Evolutionary conservation across 495 filamentous ascomycete genomes (phyloP).

Genomic region (Chaetomium cochliodes): DNA sequence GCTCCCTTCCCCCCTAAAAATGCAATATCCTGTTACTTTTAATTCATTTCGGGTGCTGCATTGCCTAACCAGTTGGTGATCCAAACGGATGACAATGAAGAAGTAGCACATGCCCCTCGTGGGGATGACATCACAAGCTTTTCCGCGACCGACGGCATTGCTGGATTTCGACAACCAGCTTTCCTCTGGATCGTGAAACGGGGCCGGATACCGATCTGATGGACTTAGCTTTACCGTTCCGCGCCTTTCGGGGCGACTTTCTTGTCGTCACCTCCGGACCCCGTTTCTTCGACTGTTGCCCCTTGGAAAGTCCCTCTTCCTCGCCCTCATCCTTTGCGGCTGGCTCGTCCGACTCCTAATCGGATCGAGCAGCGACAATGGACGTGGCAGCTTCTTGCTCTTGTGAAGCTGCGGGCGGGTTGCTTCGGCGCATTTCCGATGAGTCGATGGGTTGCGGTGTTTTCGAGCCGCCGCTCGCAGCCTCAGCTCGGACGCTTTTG

Average conservation of each 20-base stretch:
- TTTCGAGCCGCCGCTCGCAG: not conserved
- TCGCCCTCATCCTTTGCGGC: not conserved
- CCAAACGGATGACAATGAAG: not conserved
- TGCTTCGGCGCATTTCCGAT: not conserved
- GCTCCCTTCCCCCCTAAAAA: not conserved
- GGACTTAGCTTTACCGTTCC: not conserved
- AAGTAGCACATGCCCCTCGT: not conserved
- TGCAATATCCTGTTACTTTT: not conserved
- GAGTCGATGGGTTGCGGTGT: not conserved
- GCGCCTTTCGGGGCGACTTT: not conserved
- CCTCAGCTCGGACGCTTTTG: not conserved
- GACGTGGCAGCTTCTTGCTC: not conserved
- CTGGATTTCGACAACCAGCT: not conserved
- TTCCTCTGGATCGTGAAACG: not conserved
- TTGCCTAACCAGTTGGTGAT: not conserved
- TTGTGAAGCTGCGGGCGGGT: not conserved
- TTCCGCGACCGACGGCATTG: constrained; percentile 2
- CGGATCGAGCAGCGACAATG: not conserved
- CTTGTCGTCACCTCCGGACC: not conserved
- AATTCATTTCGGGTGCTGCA: not conserved
- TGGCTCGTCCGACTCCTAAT: not conserved
- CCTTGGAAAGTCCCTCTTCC: not conserved
- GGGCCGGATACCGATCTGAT: not conserved
- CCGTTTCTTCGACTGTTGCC: not conserved
- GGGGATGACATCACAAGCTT: not conserved